Evolutionary conservation across 768 basidiomycete genomes (phyloP), one percentile per base, ranked within the genome.

Genomic region (Russula emetica): DNA sequence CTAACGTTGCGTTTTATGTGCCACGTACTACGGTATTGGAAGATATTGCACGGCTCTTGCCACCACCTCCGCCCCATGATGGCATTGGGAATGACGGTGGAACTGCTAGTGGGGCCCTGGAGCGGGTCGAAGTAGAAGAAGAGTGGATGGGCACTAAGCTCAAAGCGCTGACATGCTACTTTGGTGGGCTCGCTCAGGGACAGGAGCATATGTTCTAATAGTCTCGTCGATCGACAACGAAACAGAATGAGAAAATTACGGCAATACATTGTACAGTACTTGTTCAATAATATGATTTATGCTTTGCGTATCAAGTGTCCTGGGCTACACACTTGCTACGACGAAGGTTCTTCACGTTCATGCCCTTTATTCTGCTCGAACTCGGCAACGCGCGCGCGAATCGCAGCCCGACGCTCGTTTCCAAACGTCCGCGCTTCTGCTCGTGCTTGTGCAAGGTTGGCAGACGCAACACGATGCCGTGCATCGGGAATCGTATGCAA

Each of bases 81-180:
- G 62, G 18, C 9, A 28, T 26, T n/a, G 26, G 20, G 7, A 51
- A 16, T 5, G 54, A 8, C 6, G 14, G 14, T 22, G 22, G 24
- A 13, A 24, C 14, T 50, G 26, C 5, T 61, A 63, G 50, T 51
- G 63, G 62, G 16, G 52, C 61, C 22, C 57, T 55, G 44, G 92
- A 94, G 74, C 78, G 74, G 74, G 81, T 96, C 11, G 96, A 98
- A 74, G 82, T 98, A 8, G 94, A 98, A 72, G 96, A 98, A 74
- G 92, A 92, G 73, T 98, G 94, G 94, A 96, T 92, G 87, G 88
- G 93, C 2, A 79, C 79, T 11, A 96, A 96, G 77, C 75, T 98
- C 50, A 98, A 98, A 72, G 96, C 95, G 0, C 75, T 98, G 58
- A 97, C 93, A 1, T 94, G 92, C 72, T 96, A 97, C 73, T 97